phyloP scores from a whole-genome alignment of 768 basidiomycete species.

The Lentinula boryana region DNA sequence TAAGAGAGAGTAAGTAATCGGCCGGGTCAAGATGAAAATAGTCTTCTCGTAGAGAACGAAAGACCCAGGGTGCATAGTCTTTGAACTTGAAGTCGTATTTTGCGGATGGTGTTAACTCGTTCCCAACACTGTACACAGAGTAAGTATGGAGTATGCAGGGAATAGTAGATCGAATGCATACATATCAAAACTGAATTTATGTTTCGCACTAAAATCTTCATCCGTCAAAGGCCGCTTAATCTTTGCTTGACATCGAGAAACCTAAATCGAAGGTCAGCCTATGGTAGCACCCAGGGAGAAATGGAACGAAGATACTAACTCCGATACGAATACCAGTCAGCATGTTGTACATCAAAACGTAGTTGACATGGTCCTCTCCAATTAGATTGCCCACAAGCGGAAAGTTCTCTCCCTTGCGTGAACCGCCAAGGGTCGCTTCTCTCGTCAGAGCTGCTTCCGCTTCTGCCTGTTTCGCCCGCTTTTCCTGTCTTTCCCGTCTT shows the following conservation, averaged over 20 bases:
- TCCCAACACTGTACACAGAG: constrained; percentile 65
- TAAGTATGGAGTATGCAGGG: not conserved
- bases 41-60: constrained; percentile 91
- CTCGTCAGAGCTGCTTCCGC: constrained; percentile 52
- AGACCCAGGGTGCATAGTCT: constrained; percentile 98
- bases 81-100: constrained; percentile 99
- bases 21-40: constrained; percentile 94
- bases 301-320: constrained; percentile 37
- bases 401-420: constrained; percentile 35
- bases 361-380: constrained; percentile 98
- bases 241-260: constrained; percentile 96
- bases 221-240: constrained; percentile 77
- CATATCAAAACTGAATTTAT: constrained; percentile 99
- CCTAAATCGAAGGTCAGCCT: constrained; percentile 36
- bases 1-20: constrained; percentile 94
- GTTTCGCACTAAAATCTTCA: constrained; percentile 82
- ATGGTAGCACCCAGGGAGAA: not conserved
- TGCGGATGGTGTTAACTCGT: constrained; percentile 96
- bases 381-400: constrained; percentile 92
- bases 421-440: constrained; percentile 10
- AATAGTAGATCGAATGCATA: constrained; percentile 28
- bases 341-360: constrained; percentile 99
- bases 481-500: constrained; percentile 67
- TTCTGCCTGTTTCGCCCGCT: constrained; percentile 60
- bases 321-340: constrained; percentile 96